Conservation (phyloP, 2,329 filamentous ascomycete species). For the Cladophialophora carrionii region DNA sequence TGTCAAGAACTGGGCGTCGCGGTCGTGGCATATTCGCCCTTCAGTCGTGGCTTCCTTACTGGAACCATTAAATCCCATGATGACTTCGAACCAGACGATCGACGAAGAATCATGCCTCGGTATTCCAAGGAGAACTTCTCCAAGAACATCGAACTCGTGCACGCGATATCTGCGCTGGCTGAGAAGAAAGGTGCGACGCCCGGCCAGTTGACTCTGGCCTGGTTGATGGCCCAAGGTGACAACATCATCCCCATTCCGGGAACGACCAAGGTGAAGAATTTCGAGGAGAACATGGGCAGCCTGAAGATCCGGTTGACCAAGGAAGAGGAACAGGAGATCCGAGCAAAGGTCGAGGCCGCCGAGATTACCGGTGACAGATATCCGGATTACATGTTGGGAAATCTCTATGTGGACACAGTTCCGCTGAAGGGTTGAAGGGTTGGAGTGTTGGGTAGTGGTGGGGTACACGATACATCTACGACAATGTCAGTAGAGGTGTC, state of each 20-base stretch:
- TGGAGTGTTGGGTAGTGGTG: too few species aligned
- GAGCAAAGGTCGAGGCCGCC: slow-evolving; percentile 48
- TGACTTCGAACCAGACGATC: slow-evolving; percentile 54
- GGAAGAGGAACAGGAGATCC: slow-evolving; percentile 54
- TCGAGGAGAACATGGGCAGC: slow-evolving; percentile 35
- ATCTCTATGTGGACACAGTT: slow-evolving; percentile 17
- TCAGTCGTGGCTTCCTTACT: slow-evolving; percentile 61
- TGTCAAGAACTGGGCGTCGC: slow-evolving; percentile 63
- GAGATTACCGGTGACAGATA: slow-evolving; percentile 16
- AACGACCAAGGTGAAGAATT: slow-evolving; percentile 42
- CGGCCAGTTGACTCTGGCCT: slow-evolving; percentile 55
- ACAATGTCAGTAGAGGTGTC: too few species aligned
- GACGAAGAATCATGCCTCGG: slow-evolving; percentile 50
- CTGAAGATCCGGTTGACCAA: slow-evolving; percentile 48
- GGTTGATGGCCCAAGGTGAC: slow-evolving; percentile 50
- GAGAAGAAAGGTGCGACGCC: slow-evolving; percentile 50
- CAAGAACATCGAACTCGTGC: slow-evolving; percentile 55
- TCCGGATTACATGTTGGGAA: not conserved
- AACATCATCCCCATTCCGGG: slow-evolving; percentile 50
- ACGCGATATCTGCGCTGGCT: slow-evolving; percentile 51
- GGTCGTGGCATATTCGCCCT: slow-evolving; percentile 62
- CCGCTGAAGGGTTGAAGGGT: slow-evolving; percentile 9
- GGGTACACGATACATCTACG: not conserved
- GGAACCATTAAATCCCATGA: slow-evolving; percentile 51
- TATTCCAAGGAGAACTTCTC: slow-evolving; percentile 56